phyloP scores from a whole-genome alignment of 257 asterid species.

The Nyctanthes arbortristis region DNA sequence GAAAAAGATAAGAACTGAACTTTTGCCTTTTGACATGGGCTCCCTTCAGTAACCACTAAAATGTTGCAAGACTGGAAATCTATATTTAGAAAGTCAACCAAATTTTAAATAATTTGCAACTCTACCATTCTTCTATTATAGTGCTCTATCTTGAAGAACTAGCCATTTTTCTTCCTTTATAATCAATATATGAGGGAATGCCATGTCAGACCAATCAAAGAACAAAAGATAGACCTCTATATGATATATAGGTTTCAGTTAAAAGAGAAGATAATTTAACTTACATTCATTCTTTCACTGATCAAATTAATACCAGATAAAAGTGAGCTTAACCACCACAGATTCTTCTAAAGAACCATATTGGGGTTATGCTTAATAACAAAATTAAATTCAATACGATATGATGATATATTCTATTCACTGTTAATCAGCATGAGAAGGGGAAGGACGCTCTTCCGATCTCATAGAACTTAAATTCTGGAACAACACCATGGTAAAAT shows the following conservation, averaged over 20 bases:
- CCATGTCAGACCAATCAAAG: background rate
- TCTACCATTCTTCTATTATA: background rate
- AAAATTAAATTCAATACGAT: background rate
- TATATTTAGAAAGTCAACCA: background rate
- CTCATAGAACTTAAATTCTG: no score
- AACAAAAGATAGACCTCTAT: background rate
- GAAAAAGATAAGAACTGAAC: background rate
- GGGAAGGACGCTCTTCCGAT: no score
- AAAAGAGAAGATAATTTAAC: background rate
- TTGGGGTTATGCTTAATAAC: background rate
- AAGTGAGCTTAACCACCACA: background rate
- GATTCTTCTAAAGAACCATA: background rate
- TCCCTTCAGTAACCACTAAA: background rate
- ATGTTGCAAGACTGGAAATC: background rate
- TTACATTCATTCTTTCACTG: background rate
- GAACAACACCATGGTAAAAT: no score
- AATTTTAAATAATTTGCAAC: background rate
- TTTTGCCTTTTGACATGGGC: background rate
- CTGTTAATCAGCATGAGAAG: background rate
- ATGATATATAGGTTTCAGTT: background rate
- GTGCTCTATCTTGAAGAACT: background rate
- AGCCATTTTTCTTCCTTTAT: background rate
- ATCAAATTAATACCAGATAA: background rate
- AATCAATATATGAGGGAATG: background rate
- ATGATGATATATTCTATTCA: background rate